Evolutionary conservation across 2,329 filamentous ascomycete species (phyloP).

Genomic region (Tolypocladium cylindrosporum): DNA sequence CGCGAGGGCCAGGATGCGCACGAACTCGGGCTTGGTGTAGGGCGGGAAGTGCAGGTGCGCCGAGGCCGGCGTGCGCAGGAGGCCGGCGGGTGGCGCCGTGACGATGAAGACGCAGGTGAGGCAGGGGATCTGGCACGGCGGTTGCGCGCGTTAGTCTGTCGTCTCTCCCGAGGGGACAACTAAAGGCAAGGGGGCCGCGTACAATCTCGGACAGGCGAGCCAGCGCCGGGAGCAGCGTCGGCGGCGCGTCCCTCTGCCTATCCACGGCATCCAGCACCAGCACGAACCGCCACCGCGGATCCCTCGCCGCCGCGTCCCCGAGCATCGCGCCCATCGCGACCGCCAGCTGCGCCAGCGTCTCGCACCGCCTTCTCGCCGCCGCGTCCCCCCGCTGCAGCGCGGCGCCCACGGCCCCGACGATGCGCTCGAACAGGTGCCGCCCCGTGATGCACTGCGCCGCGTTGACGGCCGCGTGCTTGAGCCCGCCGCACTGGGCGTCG

Average conservation of each 20-base stretch:
- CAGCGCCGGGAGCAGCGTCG: constrained; percentile 70
- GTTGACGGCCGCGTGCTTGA: constrained; percentile 53
- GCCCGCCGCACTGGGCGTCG: constrained; percentile 15
- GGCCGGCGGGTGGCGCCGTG: constrained; percentile 57
- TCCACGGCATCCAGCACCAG: constrained; percentile 86
- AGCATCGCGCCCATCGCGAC: constrained; percentile 62
- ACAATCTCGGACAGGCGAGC: constrained; percentile 75
- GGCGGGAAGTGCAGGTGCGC: constrained; percentile 75
- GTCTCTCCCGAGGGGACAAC: background rate
- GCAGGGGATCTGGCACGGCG: constrained; percentile 54
- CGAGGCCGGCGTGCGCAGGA: constrained; percentile 59
- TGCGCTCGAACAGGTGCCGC: constrained; percentile 67
- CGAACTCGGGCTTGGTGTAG: constrained; percentile 72
- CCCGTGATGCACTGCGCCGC: constrained; percentile 69
- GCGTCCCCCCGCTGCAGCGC: constrained; percentile 33
- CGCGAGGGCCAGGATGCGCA: constrained; percentile 59
- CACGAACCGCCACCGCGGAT: constrained; percentile 51
- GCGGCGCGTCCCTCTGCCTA: constrained; percentile 66
- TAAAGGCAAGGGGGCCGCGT: constrained; percentile 16
- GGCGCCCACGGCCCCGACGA: constrained; percentile 47
- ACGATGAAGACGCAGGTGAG: constrained; percentile 71
- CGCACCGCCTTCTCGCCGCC: constrained; percentile 43
- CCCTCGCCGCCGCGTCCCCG: constrained; percentile 26
- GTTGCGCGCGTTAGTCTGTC: background rate
- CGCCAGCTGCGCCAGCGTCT: constrained; percentile 67